These are phyloP conservation scores for Boechera divaricarpa DNA, from an alignment of 345 rosid genomes.

Conservation along the genomic window DNA sequence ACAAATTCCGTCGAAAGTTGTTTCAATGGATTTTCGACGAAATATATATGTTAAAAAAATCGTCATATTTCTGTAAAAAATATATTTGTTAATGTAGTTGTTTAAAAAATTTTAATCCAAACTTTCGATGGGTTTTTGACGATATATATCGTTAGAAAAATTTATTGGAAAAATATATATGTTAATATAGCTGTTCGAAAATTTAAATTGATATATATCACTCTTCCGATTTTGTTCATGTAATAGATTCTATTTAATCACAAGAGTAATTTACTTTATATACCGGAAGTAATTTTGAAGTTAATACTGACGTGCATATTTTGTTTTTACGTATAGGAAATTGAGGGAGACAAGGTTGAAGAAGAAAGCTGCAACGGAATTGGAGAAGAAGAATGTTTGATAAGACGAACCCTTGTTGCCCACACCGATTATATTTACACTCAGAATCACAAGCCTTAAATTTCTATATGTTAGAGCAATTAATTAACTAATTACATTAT, in stretches of 20 bases:
- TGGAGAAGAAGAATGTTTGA: conserved; percentile 65
- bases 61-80: too few species aligned
- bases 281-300: background rate
- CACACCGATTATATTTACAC: conserved; percentile 63
- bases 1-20: too few species aligned
- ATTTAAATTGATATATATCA: too few species aligned
- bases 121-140: too few species aligned
- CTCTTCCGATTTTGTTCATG: background rate
- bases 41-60: too few species aligned
- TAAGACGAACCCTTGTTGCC: conserved; percentile 53
- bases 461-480: background rate
- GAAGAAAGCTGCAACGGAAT: conserved; percentile 55
- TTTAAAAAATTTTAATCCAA: too few species aligned
- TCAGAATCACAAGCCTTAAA: conserved; percentile 48
- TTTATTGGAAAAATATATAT: too few species aligned
- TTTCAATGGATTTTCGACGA: too few species aligned
- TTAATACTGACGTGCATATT: conserved; percentile 7
- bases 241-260: background rate
- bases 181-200: too few species aligned
- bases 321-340: conserved; percentile 33
- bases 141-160: too few species aligned
- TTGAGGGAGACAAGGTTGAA: conserved; percentile 30
- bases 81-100: too few species aligned
- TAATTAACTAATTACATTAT: conserved; percentile 13
- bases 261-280: background rate